These are phyloP conservation scores for Linnemannia exigua DNA, from an alignment of 192 early-diverging fungal species.

Conservation along the genomic window DNA sequence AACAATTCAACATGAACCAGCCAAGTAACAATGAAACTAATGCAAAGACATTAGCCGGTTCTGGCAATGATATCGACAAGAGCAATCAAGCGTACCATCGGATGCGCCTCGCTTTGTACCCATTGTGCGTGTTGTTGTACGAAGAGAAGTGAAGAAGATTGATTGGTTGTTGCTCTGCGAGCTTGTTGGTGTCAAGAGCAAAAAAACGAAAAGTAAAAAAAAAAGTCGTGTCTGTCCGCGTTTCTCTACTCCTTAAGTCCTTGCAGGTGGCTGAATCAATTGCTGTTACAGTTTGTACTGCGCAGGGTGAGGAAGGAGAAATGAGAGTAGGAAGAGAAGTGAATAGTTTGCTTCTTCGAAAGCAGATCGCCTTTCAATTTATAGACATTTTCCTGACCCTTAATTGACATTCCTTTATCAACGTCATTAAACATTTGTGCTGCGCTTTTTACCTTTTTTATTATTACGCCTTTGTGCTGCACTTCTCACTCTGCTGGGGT, in stretches of 20 bases:
- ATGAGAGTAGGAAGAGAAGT: neutral
- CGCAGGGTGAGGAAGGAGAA: neutral
- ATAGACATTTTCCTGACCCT: neutral
- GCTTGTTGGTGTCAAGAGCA: no score
- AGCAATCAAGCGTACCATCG: conserved; percentile 27
- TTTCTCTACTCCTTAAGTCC: neutral
- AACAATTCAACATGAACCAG: neutral
- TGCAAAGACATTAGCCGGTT: neutral
- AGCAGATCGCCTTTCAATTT: neutral
- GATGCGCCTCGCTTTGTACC: conserved; percentile 40
- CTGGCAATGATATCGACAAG: neutral
- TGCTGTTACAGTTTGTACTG: neutral
- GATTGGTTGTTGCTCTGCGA: neutral
- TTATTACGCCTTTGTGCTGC: neutral
- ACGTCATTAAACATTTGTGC: neutral
- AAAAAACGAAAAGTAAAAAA: neutral
- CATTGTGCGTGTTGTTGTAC: conserved; percentile 22
- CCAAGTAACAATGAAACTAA: neutral
- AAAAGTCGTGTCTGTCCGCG: neutral
- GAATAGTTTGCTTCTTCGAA: neutral
- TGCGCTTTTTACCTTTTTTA: conserved; percentile 21
- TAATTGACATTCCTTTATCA: neutral
- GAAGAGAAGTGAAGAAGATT: neutral
- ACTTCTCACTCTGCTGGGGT: conserved; percentile 28
- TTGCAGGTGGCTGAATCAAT: neutral